Evolutionary conservation across 805 yeast species (phyloP), one percentile per base, ranked within the genome.

Genomic region (Millerozyma miso): DNA sequence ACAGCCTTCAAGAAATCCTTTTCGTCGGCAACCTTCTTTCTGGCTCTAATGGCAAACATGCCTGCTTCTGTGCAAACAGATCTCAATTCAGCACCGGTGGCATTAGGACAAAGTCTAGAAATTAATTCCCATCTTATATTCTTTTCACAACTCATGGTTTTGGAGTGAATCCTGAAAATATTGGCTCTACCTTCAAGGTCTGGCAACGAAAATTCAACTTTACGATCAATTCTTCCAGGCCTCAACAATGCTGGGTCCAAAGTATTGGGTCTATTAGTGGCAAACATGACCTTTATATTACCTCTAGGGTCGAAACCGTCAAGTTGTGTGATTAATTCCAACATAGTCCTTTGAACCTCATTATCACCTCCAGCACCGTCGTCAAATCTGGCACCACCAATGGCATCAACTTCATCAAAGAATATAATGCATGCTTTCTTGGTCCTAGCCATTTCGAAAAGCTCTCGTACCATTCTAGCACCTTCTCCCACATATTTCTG

Each of bases 281-380:
- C 99, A 71, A 93, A 93, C 98, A 93, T 93, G 43, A 93, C 99
- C 74, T 93, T 93, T 65, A 93, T 93, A 66, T 93, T 93, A 59
- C 98, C 99, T 68, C 98, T 84, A 47, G 99, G 96, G 58, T 93
- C 99, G 65, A 93, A 93, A 42, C 99, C 99, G 65, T 93, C 99
- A 60, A 93, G 76, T 65, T 93, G 99, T 35, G 98, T 89, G 60
- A 93, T 93, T 56, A 93, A 80, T 67, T 93, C 99, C 79, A 93
- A 77, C 99, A 93, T 93, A 36, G 99, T 93, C 74, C 99, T 81
- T 71, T 93, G 99, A 42, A 93, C 99, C 71, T 93, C 99, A 62
- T 91, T 93, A 67, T 93, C 99, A 60, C 98, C 98, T 55, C 97
- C 98, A 8, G 98, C 98, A 58, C 98, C 98, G 63, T 93, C 99